These are phyloP conservation scores for Lactuca sativa DNA, from an alignment of 129 eudicot species.

Conservation along the genomic window DNA sequence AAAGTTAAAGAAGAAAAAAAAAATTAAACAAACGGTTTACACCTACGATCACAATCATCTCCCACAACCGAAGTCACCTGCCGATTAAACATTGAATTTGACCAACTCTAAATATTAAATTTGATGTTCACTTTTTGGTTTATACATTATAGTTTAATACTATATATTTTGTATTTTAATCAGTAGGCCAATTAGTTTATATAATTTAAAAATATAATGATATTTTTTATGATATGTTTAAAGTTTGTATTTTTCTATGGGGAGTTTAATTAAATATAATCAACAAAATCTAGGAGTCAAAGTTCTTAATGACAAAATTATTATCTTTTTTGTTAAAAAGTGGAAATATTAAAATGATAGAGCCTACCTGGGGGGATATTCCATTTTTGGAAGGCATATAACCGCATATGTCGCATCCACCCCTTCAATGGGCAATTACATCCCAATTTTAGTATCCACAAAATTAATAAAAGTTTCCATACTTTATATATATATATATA, in stretches of 20 bases:
- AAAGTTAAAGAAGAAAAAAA: too few relatives aligned
- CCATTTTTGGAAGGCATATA: conserved; percentile 7
- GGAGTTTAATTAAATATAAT: not conserved
- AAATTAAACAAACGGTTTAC: too few relatives aligned
- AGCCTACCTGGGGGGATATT: not conserved
- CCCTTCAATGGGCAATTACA: conserved; percentile 2
- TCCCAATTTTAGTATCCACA: not conserved
- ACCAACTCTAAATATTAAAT: not conserved
- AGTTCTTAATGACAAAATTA: not conserved
- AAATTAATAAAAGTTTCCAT: not conserved
- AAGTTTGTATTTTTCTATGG: not conserved
- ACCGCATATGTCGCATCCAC: not conserved
- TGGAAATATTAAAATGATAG: not conserved
- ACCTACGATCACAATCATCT: too few relatives aligned
- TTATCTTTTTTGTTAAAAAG: not conserved
- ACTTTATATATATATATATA: too few relatives aligned
- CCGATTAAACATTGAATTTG: not conserved
- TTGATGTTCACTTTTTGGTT: not conserved
- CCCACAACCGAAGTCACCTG: too few relatives aligned
- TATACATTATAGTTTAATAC: not conserved
- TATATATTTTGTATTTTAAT: not conserved
- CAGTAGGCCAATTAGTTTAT: not conserved
- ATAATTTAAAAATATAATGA: too few relatives aligned
- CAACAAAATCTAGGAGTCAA: conserved; percentile 16
- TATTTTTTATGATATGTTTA: not conserved